A percentile compares a stretch with the other conserved stretches of the same genome.
phyloP scores from a whole-genome alignment of 805 yeast genomes.

The Kluyveromyces siamensis region DNA sequence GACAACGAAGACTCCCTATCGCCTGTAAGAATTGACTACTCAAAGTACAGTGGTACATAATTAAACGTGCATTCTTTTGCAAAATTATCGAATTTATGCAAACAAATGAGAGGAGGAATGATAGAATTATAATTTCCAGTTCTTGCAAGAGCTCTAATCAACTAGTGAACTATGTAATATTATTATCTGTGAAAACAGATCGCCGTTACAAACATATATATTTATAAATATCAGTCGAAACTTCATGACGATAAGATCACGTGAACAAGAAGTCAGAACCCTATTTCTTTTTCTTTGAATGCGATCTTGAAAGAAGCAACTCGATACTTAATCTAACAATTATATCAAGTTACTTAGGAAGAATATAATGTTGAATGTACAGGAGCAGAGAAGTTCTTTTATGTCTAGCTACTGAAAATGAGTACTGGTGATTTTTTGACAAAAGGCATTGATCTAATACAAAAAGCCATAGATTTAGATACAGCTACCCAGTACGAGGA shows the following conservation, averaged over 20 bases:
- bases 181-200: no score
- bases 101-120: no score
- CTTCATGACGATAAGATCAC: neutral
- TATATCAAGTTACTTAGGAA: no score
- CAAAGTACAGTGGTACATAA: conserved; percentile 12
- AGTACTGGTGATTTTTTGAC: conserved; percentile 68
- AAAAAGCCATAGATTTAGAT: conserved; percentile 92
- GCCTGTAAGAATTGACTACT: conserved; percentile 25
- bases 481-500: conserved; percentile 84
- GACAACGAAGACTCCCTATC: conserved; percentile 15
- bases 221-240: no score
- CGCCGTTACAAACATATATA: no score
- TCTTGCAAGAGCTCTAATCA: no score
- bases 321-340: neutral
- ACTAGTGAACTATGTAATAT: no score
- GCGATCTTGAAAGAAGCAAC: no score
- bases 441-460: conserved; percentile 92
- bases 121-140: no score
- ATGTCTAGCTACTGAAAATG: conserved; percentile 12
- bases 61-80: no score
- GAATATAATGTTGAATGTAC: no score
- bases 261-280: neutral
- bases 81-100: no score
- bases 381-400: neutral
- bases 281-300: neutral